Conservation (phyloP, 108 stramenopile genomes). For the Aurantiochytrium sp. region DNA sequence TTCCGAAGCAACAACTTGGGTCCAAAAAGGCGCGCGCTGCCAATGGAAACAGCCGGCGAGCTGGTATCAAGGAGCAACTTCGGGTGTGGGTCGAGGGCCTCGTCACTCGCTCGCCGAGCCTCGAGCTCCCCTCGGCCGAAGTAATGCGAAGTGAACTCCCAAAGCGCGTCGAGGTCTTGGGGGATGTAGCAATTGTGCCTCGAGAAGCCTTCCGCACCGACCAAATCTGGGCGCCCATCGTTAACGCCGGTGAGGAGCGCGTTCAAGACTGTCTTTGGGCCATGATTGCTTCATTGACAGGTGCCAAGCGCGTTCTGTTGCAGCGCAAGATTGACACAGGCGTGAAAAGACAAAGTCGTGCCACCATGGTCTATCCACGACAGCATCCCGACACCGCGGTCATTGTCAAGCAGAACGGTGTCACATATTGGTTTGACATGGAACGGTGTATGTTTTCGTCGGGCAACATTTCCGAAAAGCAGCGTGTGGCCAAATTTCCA, state of each 20-base stretch:
- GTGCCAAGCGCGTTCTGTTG: not conserved
- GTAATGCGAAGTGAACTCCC: not conserved
- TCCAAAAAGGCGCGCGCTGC: not conserved
- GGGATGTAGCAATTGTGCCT: not conserved
- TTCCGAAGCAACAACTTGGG: not conserved
- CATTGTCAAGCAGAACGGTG: slow-evolving; percentile 78
- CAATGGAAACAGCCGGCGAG: not conserved
- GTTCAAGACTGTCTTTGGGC: not conserved
- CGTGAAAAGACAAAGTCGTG: not conserved
- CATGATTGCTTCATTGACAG: not conserved
- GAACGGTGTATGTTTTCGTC: slow-evolving; percentile 84
- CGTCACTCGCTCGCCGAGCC: not conserved
- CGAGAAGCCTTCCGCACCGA: not conserved
- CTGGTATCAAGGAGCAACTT: not conserved
- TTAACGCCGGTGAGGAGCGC: not conserved
- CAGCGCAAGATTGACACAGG: not conserved
- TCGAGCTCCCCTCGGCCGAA: not conserved
- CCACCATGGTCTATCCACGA: not conserved
- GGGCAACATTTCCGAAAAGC: slow-evolving; percentile 85
- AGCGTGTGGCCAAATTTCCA: slow-evolving; percentile 67
- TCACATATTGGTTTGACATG: slow-evolving; percentile 78
- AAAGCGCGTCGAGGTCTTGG: not conserved
- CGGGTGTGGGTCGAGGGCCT: not conserved
- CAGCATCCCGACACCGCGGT: slow-evolving; percentile 56
- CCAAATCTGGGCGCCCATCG: not conserved